phyloP scores from a whole-genome alignment of 2,329 filamentous ascomycete genomes.

The Emergomyces pasteurianus region DNA sequence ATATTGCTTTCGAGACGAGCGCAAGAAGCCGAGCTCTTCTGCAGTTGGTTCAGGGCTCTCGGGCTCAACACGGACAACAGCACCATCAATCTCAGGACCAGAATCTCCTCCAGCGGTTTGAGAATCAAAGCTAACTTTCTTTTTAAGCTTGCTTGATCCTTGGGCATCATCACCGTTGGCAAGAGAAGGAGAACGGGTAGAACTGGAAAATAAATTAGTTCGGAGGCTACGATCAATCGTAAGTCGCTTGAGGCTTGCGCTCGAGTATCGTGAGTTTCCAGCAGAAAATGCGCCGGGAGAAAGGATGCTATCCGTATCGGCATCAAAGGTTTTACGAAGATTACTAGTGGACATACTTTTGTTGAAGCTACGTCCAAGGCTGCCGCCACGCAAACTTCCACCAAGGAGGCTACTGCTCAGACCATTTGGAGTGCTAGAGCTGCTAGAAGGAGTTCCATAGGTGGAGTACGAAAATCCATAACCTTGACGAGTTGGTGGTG shows the following conservation, averaged over 20 bases:
- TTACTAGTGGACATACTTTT: conserved; percentile 87
- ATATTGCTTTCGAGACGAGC: conserved; percentile 38
- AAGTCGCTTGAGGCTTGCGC: conserved; percentile 71
- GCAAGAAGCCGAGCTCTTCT: conserved; percentile 49
- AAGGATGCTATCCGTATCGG: conserved; percentile 68
- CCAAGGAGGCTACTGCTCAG: conserved; percentile 53
- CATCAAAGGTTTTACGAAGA: conserved; percentile 66
- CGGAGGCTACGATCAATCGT: conserved; percentile 82
- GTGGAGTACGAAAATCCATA: conserved; percentile 91
- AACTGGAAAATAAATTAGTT: conserved; percentile 46
- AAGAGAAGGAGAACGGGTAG: conserved; percentile 23
- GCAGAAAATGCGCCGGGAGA: conserved; percentile 74
- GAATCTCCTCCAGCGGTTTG: conserved; percentile 38
- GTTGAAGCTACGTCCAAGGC: conserved; percentile 55
- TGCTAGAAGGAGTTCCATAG: conserved; percentile 68
- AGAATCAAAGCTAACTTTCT: conserved; percentile 86
- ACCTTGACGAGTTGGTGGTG: conserved; percentile 66
- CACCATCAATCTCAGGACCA: conserved; percentile 29
- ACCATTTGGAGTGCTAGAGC: conserved; percentile 55
- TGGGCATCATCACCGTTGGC: conserved; percentile 32
- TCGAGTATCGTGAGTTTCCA: conserved; percentile 52
- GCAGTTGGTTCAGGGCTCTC: conserved; percentile 42
- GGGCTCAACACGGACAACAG: conserved; percentile 42
- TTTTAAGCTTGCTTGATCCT: conserved; percentile 39
- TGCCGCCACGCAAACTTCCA: conserved; percentile 26